Base-by-base conservation (phyloP, 768 basidiomycete species). In the Artomyces pyxidatus region DNA sequence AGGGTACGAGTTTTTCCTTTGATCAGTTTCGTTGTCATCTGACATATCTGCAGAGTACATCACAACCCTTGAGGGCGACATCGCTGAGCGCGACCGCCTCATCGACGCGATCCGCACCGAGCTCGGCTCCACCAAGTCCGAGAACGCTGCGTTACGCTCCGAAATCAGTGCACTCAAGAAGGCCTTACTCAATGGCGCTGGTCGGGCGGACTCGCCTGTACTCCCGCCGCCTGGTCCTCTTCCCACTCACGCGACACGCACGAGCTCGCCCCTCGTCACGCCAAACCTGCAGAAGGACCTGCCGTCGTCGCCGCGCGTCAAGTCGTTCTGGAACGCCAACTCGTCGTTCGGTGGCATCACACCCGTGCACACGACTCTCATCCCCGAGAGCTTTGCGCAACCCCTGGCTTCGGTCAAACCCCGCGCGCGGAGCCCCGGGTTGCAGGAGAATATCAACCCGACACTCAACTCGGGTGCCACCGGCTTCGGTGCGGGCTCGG, bases 81-180 rank as follows among this genome's bases (percentile, higher is more conserved):
- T 98, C 60, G 85, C 87, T 12, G 90, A 94, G 62, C 81, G 95
- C 23, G 95, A 99, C 70, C 74, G 79, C 17, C 78, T 98, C 52
- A 85, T 99, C 55, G 86, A 88, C 54, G 85, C 85, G 27, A 89
- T 94, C 65, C 81, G 87, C 44, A 71, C 79, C 12, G 90, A 97
- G 62, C 78, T 96, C 17, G 87, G 87, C 30, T 77, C 78, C 1
- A 82, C 81, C 21, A 78, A 78, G 62, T 80, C 77, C 2, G 93
- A 97, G 70, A 95, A 95, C 62, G 65, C 76, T 16, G 92, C 89
- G 4, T 71, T 96, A 25, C 75, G 87, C 0, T 80, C 86, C 58
- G 88, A 90, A 65, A 81, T 91, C 43, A 67, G 74, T 0, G 71
- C 81, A 3, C 74, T 91, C 58, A 90, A 91, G 69, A 80, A 76